A percentile compares a stretch with the other conserved stretches of the same genome.
Conservation (phyloP, 257 asterid species). For the Perilla frutescens region DNA sequence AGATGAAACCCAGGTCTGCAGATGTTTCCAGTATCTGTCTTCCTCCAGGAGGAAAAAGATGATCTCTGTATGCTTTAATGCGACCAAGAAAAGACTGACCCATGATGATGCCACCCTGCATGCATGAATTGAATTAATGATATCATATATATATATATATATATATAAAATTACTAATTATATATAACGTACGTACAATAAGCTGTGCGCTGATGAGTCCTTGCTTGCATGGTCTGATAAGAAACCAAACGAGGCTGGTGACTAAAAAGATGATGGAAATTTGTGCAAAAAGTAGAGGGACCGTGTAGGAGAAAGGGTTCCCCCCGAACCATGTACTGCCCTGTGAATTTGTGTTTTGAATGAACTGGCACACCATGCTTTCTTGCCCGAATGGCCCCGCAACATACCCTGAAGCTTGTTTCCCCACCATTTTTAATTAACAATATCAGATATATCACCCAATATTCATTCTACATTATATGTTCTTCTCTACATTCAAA, state of each 20-base stretch:
- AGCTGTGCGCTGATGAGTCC: conserved; percentile 67
- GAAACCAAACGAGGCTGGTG: conserved; percentile 36
- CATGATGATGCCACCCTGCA: conserved; percentile 62
- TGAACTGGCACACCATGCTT: conserved; percentile 51
- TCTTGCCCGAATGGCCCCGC: conserved; percentile 47
- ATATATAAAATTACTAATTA: too few species aligned
- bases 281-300: conserved; percentile 52
- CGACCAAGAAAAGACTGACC: conserved; percentile 53
- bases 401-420: conserved; percentile 40
- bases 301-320: conserved; percentile 41
- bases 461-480: too few species aligned
- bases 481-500: too few species aligned
- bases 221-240: conserved; percentile 56
- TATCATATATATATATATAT: too few species aligned
- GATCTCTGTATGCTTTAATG: background rate
- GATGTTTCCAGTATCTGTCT: conserved; percentile 49
- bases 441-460: too few species aligned
- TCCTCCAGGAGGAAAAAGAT: conserved; percentile 56
- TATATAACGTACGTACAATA: background rate
- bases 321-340: conserved; percentile 61
- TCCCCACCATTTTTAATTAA: background rate
- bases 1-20: conserved; percentile 57
- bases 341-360: conserved; percentile 38
- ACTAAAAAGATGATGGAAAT: conserved; percentile 36
- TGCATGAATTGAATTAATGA: background rate